phyloP scores from a whole-genome alignment of 306 rosid genomes.

The Medicago lupulina region DNA sequence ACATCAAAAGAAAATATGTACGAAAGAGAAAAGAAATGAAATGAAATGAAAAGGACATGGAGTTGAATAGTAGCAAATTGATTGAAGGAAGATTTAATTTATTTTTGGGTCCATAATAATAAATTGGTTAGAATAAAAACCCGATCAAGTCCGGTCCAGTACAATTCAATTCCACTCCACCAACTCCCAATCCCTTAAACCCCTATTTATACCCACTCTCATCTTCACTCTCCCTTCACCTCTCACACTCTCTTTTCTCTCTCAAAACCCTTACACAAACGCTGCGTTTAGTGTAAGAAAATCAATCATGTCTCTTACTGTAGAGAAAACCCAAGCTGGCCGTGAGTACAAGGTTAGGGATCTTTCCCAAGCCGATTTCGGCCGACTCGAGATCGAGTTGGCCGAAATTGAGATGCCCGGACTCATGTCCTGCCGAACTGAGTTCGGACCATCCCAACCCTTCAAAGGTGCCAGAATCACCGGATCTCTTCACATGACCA shows the following conservation, averaged over 20 bases:
- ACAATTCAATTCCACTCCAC: neutral
- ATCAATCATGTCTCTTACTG: conserved; percentile 62
- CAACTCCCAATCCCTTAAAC: conserved; percentile 7
- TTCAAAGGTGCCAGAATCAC: conserved; percentile 92
- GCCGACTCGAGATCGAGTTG: conserved; percentile 88
- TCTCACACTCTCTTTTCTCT: neutral
- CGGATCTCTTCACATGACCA: conserved; percentile 98
- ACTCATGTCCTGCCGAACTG: conserved; percentile 70
- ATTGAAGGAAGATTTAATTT: neutral
- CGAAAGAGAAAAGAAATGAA: too few species aligned
- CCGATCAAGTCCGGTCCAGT: neutral
- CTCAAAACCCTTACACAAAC: neutral
- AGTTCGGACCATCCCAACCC: conserved; percentile 84
- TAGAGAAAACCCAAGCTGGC: conserved; percentile 80
- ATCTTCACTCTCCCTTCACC: conserved; percentile 37
- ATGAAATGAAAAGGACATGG: neutral
- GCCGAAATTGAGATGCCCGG: conserved; percentile 99
- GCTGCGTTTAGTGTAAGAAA: neutral
- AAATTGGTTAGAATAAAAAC: neutral
- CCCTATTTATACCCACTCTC: conserved; percentile 35
- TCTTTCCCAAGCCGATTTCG: conserved; percentile 95
- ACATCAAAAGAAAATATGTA: neutral
- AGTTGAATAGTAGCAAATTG: neutral
- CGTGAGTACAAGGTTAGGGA: conserved; percentile 98
- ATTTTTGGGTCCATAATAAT: neutral